These are phyloP conservation scores for Nothophytophthora sp. DNA, from an alignment of 352 stramenopile species.

Conservation along the genomic window DNA sequence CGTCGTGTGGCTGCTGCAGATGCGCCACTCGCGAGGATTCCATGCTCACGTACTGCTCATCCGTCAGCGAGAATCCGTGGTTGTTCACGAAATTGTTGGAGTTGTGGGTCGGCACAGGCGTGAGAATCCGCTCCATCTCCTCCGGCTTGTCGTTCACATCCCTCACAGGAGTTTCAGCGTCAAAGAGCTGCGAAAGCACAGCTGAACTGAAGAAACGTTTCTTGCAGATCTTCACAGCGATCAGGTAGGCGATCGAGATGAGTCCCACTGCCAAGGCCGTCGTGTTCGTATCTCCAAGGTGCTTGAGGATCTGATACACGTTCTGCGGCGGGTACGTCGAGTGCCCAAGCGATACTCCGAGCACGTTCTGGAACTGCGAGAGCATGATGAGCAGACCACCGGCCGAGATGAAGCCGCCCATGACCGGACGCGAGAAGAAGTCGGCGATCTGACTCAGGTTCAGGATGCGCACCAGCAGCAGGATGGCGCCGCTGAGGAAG, in stretches of 20 bases:
- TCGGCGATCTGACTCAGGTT: slow-evolving; percentile 85
- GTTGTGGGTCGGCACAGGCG: slow-evolving; percentile 4
- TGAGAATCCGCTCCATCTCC: slow-evolving; percentile 4
- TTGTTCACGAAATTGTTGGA: slow-evolving; percentile 11
- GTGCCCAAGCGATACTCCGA: slow-evolving; percentile 64
- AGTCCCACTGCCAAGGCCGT: slow-evolving; percentile 67
- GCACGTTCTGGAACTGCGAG: slow-evolving; percentile 85
- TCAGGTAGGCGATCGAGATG: slow-evolving; percentile 54
- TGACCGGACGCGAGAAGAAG: slow-evolving; percentile 89
- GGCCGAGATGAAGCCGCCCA: slow-evolving; percentile 89
- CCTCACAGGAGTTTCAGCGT: background rate
- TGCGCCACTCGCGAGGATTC: slow-evolving; percentile 5
- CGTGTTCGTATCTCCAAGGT: slow-evolving; percentile 63
- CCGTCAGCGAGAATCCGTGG: slow-evolving; percentile 38
- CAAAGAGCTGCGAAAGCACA: slow-evolving; percentile 22
- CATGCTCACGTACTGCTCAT: slow-evolving; percentile 41
- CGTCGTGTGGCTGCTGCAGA: background rate
- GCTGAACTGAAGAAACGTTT: slow-evolving; percentile 32
- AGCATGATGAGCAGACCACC: slow-evolving; percentile 89
- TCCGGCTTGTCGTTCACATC: slow-evolving; percentile 12
- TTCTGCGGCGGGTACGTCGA: slow-evolving; percentile 51
- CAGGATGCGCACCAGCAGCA: slow-evolving; percentile 77
- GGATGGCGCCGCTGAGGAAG: slow-evolving; percentile 79
- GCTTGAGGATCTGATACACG: slow-evolving; percentile 52
- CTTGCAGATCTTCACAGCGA: slow-evolving; percentile 32